phyloP scores from a whole-genome alignment of 176 grass and related monocot genomes.

The Hordeum vulgare region MorexV3_pseudomolecules_assembly NC_058518.1:420472317-420472816 shows the following conservation, averaged over 20 bases:
- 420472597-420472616: constrained; percentile 13
- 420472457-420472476: constrained; percentile 24
- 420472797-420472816: background rate
- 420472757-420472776: background rate
- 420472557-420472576: background rate
- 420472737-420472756: background rate
- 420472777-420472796: background rate
- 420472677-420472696: background rate
- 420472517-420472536: too few relatives aligned
- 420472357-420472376: background rate
- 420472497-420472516: background rate
- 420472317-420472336: constrained; percentile 21
- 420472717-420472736: background rate
- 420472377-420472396: background rate
- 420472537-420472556: background rate
- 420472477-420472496: background rate
- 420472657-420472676: background rate
- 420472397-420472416: background rate
- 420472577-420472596: background rate
- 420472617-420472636: background rate
- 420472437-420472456: background rate
- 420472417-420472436: background rate
- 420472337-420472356: background rate
- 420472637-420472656: background rate
- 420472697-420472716: constrained; percentile 12